Evolutionary conservation across 345 rosid species (phyloP), one percentile per base, ranked within the genome.

Genomic region (Aquilaria sinensis): DNA sequence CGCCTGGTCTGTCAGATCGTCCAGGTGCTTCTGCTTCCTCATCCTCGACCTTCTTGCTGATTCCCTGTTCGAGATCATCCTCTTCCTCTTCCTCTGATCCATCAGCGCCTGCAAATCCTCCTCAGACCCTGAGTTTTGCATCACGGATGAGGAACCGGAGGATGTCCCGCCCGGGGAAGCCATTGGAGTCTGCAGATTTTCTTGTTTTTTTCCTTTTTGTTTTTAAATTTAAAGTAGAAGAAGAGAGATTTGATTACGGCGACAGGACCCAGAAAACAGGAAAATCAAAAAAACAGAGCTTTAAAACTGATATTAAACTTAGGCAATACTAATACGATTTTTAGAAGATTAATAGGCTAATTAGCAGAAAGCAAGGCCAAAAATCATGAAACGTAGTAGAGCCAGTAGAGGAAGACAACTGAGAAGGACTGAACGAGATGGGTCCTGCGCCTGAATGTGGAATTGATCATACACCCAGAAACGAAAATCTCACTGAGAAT

Each of bases 371-470:
- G 60, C 3, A 14, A 58, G 51, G 51, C 16, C 45, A 69, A 5
- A 62, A 74, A 78, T 79, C 78, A 94, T 81, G 99, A 94, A 74
- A 94, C 99, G 62, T 94, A 94, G 77, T 94, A 94, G 62, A 94
- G 69, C 91, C 92, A 94, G 87, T 94, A 94, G 70, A 94, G 99
- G 81, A 94, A 94, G 72, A 87, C 99, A 66, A 94, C 99, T 61
- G 99, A 94, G 88, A 94, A 91, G 32, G 99, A 94, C 77, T 94
- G 99, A 88, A 94, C 99, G 33, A 94, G 83, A 72, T 88, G 97
- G 75, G 95, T 90, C 83, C 91, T 81, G 87, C 96, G 93, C 64
- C 84, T 74, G 83, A 80, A 80, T 53, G 87, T 74, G 61, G 96
- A 94, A 78, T 88, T 82, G 65, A 81, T 77, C 96, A 94, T 94